Evolutionary conservation across 2,329 filamentous ascomycete genomes (phyloP), one percentile per base, ranked within the genome.

Genomic region (Purpureocillium lavendulum): DNA sequence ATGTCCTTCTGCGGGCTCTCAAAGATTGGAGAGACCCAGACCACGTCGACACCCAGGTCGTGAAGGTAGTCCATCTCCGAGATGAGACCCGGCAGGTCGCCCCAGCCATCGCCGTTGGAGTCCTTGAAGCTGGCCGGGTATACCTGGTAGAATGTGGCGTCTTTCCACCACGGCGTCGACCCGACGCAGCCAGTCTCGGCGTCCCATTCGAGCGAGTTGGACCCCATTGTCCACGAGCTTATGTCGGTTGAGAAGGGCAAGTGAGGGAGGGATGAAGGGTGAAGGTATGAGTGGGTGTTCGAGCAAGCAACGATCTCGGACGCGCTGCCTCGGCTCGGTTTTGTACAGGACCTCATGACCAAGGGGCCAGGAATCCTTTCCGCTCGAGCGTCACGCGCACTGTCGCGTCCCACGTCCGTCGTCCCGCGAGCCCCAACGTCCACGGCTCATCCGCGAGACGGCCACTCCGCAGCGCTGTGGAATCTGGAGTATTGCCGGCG

Each of bases 1-100:
- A 81, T 78, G 40, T 82, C 79, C 32, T 70, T 55, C 43, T 76
- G 70, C 0, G 76, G 76, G 26, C 49, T 51, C 16, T 59, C 51
- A 33, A 51, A 59, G 32, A 56, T 55, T 2, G 53, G 53, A 0
- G 53, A 71, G 1, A 73, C 56, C 77, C 77, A 81, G 15, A 81
- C 64, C n/a, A 77, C 69, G 45, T 80, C 74, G 2, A 77, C 65
- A 1, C 80, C 81, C 0, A 84, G 64, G 3, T 74, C 64, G 38
- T 74, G 66, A 36, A 84, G 65, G 51, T 84, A 80, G 53, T 82
- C 77, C 2, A 84, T 59, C 52, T 81, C 71, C 9, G 74, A 75
- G 11, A 79, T 75, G 38, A 84, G 75, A 11, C 80, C 80, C 2
- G 70, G 71, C 28, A 84, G 69, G 49, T 84, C 79, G 3, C 80